Base-by-base conservation (phyloP, 306 rosid genomes). In the Lotus japonicus region DNA sequence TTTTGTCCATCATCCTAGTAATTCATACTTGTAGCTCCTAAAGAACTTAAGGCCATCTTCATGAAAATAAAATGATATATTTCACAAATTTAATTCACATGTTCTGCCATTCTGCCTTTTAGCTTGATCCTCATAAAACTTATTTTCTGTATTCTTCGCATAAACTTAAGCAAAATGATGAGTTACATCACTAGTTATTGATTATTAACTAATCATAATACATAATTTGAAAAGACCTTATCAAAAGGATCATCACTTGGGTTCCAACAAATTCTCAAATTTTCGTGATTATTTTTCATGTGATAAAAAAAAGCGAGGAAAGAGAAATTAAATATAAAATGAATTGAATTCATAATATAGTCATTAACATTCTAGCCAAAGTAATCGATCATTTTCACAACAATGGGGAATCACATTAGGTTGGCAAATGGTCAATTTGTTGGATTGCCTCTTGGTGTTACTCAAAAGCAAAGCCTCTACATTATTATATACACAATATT, bases 391-490 rank as follows among this genome's bases (percentile, higher is more conserved):
- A 41, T 31, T 31, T 31, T 11, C 13, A 41, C 18, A 56, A 9
- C 50, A 5, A 31, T 5, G 45, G 63, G 16, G 53, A 73, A 50
- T 19, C 36, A 41, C 23, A 26, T 69, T 69, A 28, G 39, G 46
- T 54, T 42, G 35, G 44, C 46, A 63, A 70, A 55, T 56, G 21
- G 64, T 70, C 68, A 71, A 56, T 54, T 51, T n/a, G 68, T 21
- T 68, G 2, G 58, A 2, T 73, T 79, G 76, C 36, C 78, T 60
- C 64, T 78, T 73, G 61, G 83, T 53, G 58, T 54, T 49, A 59
- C 41, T 68, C 67, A 79, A 66, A 79, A 79, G 78, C 67, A 73
- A 73, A 58, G 16, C 13, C 57, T 56, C 11, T 44, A 14, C 16
- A 21, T 65, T 18, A 6, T 48, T 31, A 51, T 5, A 18, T 13